Base-by-base conservation (phyloP, 2,329 filamentous ascomycete species). In the Mycosphaerella sp. region DNA sequence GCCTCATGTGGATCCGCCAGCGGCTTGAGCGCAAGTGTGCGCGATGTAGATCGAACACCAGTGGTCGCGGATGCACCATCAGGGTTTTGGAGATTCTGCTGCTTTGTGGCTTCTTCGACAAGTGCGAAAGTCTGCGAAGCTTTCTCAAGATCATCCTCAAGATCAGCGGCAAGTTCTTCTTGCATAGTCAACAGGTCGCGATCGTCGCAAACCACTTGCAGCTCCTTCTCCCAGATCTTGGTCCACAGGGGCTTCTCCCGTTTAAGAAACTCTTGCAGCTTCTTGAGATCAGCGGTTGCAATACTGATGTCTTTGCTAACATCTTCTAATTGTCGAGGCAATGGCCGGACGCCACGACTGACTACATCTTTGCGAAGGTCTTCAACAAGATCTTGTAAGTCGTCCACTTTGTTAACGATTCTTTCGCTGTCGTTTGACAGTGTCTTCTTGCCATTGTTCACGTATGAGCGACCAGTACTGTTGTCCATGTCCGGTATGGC, bases 191-290 rank as follows among this genome's bases (percentile, higher is more conserved):
- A 80, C 70, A 96, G 84, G 66, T 97, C 91, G 59, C 90, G 84
- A 65, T 96, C 93, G 67, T 95, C 89, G 72, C 93, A 97, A 2
- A 98, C 91, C 46, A 91, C 85, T 69, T 97, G 89, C 41, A 98
- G 76, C 69, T 97, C 90, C 71, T 94, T 90, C 79, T 97, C 91
- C 93, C 93, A 98, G 58, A 97, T 95, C 80, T 96, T 96, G 49
- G 89, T 96, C 91, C 93, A 98, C 52, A 96, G 77, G 0, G 93
- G 93, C 70, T 95, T 95, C 78, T 98, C 93, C 41, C 82, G 81
- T 62, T 84, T 85, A 73, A 98, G 80, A 74, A 87, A 95, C 13
- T 95, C 90, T 66, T 95, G 87, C 79, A 98, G 85, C 72, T 87
- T 90, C 78, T 88, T 93, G 56, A 98, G 81, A 65, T 96, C 90